Conservation (phyloP, 2,329 filamentous ascomycete genomes). For the Sodiomyces alkalinus region DNA sequence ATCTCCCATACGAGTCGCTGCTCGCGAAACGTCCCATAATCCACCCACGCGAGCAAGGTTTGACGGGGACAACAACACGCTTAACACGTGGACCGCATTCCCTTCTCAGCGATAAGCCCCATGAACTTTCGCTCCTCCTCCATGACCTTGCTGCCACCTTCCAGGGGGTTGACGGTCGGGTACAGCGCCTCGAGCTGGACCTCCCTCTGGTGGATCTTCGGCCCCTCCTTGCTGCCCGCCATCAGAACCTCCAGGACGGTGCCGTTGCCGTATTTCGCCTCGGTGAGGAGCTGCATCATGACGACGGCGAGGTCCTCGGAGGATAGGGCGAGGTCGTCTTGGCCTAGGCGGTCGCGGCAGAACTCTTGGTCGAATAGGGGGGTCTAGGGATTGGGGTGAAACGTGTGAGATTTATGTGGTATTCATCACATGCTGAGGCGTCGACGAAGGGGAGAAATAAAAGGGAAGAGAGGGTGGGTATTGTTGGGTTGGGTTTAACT, state of each 20-base stretch:
- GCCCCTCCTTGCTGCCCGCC: constrained; percentile 4
- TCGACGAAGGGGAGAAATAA: too few species aligned
- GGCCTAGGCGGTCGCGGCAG: background rate
- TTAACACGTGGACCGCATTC: constrained; percentile 1
- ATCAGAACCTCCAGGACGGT: constrained; percentile 9
- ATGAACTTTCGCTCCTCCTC: constrained; percentile 1
- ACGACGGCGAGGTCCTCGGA: constrained; percentile 2
- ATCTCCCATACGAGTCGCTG: too few species aligned
- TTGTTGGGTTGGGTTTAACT: too few species aligned
- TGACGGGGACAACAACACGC: too few species aligned
- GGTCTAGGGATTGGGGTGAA: background rate
- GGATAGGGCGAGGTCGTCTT: constrained; percentile 2
- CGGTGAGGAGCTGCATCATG: constrained; percentile 6
- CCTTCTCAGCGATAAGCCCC: constrained; percentile 1
- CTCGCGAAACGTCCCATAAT: too few species aligned
- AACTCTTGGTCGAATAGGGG: constrained; percentile 2
- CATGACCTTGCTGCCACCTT: constrained; percentile 2
- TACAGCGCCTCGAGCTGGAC: constrained; percentile 3
- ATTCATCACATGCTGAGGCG: background rate
- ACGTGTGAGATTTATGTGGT: background rate
- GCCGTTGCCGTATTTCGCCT: constrained; percentile 9
- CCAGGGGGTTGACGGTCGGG: constrained; percentile 1
- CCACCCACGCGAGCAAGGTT: too few species aligned
- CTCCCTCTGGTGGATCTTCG: constrained; percentile 5
- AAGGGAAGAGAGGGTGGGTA: too few species aligned